These are phyloP conservation scores for Decorospora gaudefroyi DNA, from an alignment of 2,329 filamentous ascomycete genomes.

Conservation along the genomic window DNA sequence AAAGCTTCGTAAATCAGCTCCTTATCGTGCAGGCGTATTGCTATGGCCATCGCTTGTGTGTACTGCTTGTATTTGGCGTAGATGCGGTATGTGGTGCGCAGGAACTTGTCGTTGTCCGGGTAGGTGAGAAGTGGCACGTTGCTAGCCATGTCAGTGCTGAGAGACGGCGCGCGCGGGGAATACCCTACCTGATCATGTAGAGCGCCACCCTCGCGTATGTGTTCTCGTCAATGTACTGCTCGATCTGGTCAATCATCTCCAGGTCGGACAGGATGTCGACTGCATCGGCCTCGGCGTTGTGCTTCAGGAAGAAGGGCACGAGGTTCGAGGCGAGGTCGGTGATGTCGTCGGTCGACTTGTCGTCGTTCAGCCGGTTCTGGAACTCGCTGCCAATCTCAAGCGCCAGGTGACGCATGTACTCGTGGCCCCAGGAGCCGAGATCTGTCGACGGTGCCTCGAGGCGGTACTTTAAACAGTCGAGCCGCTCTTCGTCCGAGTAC, in stretches of 20 bases:
- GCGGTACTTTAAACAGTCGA: constrained; percentile 95
- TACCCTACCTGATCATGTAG: constrained; percentile 82
- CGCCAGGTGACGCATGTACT: constrained; percentile 94
- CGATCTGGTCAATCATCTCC: constrained; percentile 92
- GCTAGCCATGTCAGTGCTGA: constrained; percentile 50
- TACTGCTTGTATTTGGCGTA: constrained; percentile 93
- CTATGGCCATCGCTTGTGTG: constrained; percentile 89
- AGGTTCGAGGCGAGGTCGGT: constrained; percentile 81
- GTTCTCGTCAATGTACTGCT: constrained; percentile 87
- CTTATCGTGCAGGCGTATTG: constrained; percentile 88
- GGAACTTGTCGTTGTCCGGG: constrained; percentile 94
- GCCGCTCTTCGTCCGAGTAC: constrained; percentile 91
- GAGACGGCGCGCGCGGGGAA: not conserved
- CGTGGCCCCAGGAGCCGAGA: constrained; percentile 96
- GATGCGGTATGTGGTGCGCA: constrained; percentile 88
- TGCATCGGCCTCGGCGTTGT: constrained; percentile 96
- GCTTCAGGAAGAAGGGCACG: constrained; percentile 92
- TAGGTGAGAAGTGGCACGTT: constrained; percentile 98
- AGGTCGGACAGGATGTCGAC: constrained; percentile 96
- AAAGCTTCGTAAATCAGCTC: constrained; percentile 83
- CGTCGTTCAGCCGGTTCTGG: constrained; percentile 80
- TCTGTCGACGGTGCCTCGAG: constrained; percentile 88
- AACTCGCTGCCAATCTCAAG: constrained; percentile 96
- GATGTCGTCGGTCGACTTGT: constrained; percentile 81
- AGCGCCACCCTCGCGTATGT: constrained; percentile 91